Percentiles rank a stretch among this genome's conserved stretches.
Conservation (phyloP, 73 alveolate species). For the Effrenium voratum region DNA sequence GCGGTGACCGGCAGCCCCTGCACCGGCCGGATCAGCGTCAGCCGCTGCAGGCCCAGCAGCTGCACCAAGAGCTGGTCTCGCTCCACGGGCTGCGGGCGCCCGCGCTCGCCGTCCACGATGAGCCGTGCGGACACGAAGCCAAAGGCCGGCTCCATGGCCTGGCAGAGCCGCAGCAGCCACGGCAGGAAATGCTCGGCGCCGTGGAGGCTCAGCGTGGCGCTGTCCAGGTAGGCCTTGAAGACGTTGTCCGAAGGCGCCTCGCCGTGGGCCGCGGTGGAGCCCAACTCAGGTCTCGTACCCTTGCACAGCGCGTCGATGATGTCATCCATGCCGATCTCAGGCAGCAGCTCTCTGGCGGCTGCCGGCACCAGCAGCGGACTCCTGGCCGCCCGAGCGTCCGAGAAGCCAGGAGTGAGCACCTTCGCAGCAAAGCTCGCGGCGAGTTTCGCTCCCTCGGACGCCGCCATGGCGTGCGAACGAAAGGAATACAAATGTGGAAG, state of each 20-base stretch:
- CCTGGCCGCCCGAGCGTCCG: no score
- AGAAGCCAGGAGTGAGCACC: no score
- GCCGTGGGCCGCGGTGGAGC: not conserved
- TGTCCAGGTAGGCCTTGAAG: conserved; percentile 54
- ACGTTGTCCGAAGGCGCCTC: conserved; percentile 13
- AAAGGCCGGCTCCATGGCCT: conserved; percentile 4
- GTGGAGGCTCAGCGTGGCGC: conserved; percentile 37
- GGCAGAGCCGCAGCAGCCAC: conserved; percentile 31
- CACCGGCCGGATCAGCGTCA: conserved; percentile 19
- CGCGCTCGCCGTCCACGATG: not conserved
- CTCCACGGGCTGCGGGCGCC: not conserved
- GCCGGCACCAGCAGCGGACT: no score
- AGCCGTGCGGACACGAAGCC: conserved; percentile 30
- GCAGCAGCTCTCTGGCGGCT: not conserved
- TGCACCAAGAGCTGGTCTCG: conserved; percentile 32
- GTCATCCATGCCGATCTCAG: not conserved
- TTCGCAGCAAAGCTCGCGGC: no score
- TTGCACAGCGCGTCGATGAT: conserved; percentile 6
- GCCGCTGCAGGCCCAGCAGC: conserved; percentile 20
- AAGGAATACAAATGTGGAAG: no score
- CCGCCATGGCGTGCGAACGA: no score
- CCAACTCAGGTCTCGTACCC: not conserved
- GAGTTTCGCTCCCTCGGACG: no score
- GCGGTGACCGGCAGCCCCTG: conserved; percentile 51
- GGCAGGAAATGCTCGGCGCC: conserved; percentile 54